Evolutionary conservation across 1,284 basidiomycete genomes (phyloP).

Genomic region (Earliella scabrosa): DNA sequence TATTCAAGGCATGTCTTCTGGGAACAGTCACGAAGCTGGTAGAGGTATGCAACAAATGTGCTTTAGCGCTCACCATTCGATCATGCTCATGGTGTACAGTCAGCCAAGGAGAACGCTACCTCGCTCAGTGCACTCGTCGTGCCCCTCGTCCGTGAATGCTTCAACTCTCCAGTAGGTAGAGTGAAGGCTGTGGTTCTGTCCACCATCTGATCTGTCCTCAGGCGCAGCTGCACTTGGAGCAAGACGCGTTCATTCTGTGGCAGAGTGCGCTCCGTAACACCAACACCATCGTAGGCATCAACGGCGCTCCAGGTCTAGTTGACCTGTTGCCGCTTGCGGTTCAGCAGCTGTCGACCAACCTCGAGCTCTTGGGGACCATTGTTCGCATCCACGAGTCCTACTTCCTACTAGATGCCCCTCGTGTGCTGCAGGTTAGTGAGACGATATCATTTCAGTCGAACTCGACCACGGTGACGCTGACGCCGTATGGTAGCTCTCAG

Average conservation of each 20-base stretch:
- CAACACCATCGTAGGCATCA: constrained; percentile 50
- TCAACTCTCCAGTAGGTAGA: constrained; percentile 62
- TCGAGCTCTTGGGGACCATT: constrained; percentile 76
- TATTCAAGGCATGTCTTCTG: constrained; percentile 80
- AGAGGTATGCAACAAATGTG: constrained; percentile 50
- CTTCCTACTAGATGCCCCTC: constrained; percentile 70
- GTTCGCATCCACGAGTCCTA: constrained; percentile 82
- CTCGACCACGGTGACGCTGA: not conserved
- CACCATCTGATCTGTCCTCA: constrained; percentile 34
- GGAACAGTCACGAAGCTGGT: constrained; percentile 76
- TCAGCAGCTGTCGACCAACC: constrained; percentile 64
- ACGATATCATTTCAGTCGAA: not conserved
- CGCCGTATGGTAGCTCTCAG: constrained; percentile 45
- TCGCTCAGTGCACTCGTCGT: constrained; percentile 65
- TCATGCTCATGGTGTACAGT: constrained; percentile 43
- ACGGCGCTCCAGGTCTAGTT: constrained; percentile 59
- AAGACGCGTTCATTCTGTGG: constrained; percentile 83
- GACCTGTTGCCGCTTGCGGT: constrained; percentile 74
- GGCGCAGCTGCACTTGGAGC: constrained; percentile 77
- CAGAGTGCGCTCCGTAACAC: constrained; percentile 74
- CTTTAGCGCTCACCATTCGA: no score
- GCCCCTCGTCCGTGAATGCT: constrained; percentile 77
- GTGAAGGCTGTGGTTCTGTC: not conserved
- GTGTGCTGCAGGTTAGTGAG: constrained; percentile 71
- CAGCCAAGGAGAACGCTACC: constrained; percentile 63